Evolutionary conservation across 306 rosid genomes (phyloP).

Genomic region (Mimosa pudica): DNA sequence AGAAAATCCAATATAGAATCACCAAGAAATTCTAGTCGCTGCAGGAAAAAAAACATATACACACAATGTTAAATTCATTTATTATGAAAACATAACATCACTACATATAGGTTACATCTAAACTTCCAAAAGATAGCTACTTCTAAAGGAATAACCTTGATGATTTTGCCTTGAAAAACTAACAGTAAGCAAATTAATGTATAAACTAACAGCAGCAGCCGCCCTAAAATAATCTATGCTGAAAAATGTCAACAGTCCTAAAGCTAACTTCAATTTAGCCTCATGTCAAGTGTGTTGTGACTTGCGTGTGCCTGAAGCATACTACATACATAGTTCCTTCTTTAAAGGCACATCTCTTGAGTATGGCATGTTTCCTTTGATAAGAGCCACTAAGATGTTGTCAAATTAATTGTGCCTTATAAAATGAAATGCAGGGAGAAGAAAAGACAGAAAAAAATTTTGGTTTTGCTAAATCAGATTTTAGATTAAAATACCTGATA

Average conservation of each 20-base stretch:
- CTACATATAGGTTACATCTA: slow-evolving; percentile 1
- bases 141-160: not conserved
- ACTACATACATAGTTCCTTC: not conserved
- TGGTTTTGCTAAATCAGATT: not conserved
- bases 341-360: no score
- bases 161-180: not conserved
- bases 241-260: not conserved
- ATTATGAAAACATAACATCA: not conserved
- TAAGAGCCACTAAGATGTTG: no score
- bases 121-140: not conserved
- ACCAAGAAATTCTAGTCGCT: slow-evolving; percentile 85
- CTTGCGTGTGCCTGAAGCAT: not conserved
- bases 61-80: slow-evolving; percentile 6
- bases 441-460: not conserved
- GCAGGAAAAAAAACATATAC: slow-evolving; percentile 17
- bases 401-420: no score
- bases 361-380: no score
- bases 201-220: not conserved
- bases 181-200: not conserved
- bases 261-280: not conserved
- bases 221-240: not conserved
- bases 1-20: slow-evolving; percentile 68
- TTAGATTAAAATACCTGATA: slow-evolving; percentile 52
- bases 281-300: not conserved
- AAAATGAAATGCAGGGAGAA: no score